Conservation (phyloP, 1,284 basidiomycete species). For the Boletus smithii region DNA sequence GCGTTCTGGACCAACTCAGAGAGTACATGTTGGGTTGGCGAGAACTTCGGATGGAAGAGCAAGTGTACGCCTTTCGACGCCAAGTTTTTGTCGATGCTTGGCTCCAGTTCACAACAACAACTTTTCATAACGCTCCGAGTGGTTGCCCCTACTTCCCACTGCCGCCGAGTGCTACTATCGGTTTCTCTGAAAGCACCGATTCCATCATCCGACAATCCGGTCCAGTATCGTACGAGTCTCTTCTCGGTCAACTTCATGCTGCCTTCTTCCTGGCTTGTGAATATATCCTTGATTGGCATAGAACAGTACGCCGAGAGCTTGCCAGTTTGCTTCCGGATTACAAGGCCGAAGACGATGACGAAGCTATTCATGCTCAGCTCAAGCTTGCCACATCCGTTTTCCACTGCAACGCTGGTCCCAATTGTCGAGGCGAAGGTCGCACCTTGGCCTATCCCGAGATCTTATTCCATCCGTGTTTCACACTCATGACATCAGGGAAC, state of each 20-base stretch:
- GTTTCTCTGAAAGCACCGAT: constrained; percentile 22
- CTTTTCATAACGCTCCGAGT: constrained; percentile 16
- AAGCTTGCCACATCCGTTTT: constrained; percentile 33
- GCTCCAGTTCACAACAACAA: constrained; percentile 17
- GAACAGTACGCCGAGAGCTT: constrained; percentile 24
- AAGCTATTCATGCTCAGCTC: constrained; percentile 19
- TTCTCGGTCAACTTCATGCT: constrained; percentile 17
- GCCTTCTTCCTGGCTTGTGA: constrained; percentile 16
- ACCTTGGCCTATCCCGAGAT: constrained; percentile 29
- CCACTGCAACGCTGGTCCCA: constrained; percentile 15
- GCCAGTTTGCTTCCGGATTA: constrained; percentile 29
- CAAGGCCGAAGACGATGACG: constrained; percentile 20
- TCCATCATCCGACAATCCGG: constrained; percentile 25
- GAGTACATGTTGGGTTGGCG: constrained; percentile 33
- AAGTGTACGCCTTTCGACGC: constrained; percentile 27
- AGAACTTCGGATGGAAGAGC: constrained; percentile 33
- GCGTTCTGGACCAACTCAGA: constrained; percentile 24
- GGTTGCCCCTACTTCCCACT: constrained; percentile 24
- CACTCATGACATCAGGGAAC: constrained; percentile 4
- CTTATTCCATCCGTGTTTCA: constrained; percentile 33
- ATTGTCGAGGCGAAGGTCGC: constrained; percentile 19
- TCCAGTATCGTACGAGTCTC: constrained; percentile 4
- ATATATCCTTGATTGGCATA: constrained; percentile 27
- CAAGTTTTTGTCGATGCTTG: constrained; percentile 28
- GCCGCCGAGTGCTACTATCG: constrained; percentile 26